Conservation (phyloP, 495 filamentous ascomycete species). For the Pyrenopolyporus hunteri region DNA sequence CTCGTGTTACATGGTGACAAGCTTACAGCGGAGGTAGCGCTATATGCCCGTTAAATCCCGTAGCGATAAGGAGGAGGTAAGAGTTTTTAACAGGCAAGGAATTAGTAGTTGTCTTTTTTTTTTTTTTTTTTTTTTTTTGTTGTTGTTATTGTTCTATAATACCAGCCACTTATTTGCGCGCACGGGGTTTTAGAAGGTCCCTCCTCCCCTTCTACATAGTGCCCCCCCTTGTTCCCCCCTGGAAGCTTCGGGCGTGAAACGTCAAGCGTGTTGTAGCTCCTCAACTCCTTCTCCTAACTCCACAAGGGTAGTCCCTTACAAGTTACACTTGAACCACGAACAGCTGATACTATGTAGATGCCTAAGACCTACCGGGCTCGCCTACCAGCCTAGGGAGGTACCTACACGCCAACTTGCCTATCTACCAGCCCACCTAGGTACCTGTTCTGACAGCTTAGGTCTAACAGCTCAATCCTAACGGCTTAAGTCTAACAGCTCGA, state of each 20-base stretch:
- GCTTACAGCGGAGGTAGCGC: conserved; percentile 36
- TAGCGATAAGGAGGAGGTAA: conserved; percentile 27
- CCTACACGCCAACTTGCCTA: no score
- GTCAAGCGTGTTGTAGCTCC: conserved; percentile 37
- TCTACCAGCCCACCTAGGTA: no score
- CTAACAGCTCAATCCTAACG: no score
- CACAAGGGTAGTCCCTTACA: conserved; percentile 11
- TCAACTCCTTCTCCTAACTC: conserved; percentile 19
- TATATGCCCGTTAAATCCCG: conserved; percentile 24
- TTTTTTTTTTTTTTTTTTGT: no score
- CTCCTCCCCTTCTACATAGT: not conserved
- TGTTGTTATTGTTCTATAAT: conserved; percentile 30
- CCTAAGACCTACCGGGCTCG: conserved; percentile 16
- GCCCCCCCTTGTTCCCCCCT: conserved; percentile 2
- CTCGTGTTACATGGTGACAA: conserved; percentile 36
- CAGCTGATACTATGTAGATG: conserved; percentile 28
- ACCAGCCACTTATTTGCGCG: conserved; percentile 43
- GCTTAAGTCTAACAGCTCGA: no score
- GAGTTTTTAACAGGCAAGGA: conserved; percentile 2
- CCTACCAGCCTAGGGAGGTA: no score
- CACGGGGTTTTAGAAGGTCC: conserved; percentile 20
- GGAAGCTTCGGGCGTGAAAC: conserved; percentile 32
- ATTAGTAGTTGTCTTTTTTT: no score
- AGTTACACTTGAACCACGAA: conserved; percentile 6
- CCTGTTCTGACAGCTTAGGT: no score